Percentiles rank a stretch among this genome's conserved stretches.
Evolutionary conservation across 2,329 filamentous ascomycete genomes (phyloP).

Genomic region (Exophiala sideris): DNA sequence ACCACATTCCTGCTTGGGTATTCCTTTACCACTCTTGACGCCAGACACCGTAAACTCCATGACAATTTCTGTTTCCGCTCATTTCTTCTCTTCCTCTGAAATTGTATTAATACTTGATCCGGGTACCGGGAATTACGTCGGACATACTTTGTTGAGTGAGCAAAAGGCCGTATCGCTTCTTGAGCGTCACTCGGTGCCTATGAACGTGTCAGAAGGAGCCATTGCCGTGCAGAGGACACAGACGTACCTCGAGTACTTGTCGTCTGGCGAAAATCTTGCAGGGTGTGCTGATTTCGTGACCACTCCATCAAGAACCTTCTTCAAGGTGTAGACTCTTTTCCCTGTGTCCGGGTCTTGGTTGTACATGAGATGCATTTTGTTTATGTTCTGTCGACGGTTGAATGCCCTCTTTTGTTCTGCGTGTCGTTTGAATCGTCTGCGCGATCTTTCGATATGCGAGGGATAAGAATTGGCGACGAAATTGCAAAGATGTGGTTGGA

Average conservation of each 20-base stretch:
- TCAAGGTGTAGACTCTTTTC: conserved; percentile 91
- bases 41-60: conserved; percentile 4
- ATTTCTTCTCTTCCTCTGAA: conserved; percentile 35
- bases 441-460: not conserved
- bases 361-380: conserved; percentile 73
- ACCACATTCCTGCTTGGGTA: conserved; percentile 14
- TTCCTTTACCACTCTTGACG: not conserved
- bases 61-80: conserved; percentile 8
- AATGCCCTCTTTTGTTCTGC: not conserved
- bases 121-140: too few relatives aligned
- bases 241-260: conserved; percentile 81
- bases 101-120: conserved; percentile 18
- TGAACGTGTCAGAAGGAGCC: conserved; percentile 6
- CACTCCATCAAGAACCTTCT: conserved; percentile 62
- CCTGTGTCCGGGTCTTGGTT: conserved; percentile 69
- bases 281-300: conserved; percentile 96
- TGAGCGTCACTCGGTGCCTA: conserved; percentile 88
- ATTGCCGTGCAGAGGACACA: not conserved
- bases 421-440: not conserved
- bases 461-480: not conserved
- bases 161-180: conserved; percentile 86
- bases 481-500: conserved; percentile 22
- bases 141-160: conserved; percentile 72
- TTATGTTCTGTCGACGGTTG: not conserved
- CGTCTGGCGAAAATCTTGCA: conserved; percentile 93